phyloP scores from a whole-genome alignment of 2,329 filamentous ascomycete species.

The Geosmithia flava region DNA sequence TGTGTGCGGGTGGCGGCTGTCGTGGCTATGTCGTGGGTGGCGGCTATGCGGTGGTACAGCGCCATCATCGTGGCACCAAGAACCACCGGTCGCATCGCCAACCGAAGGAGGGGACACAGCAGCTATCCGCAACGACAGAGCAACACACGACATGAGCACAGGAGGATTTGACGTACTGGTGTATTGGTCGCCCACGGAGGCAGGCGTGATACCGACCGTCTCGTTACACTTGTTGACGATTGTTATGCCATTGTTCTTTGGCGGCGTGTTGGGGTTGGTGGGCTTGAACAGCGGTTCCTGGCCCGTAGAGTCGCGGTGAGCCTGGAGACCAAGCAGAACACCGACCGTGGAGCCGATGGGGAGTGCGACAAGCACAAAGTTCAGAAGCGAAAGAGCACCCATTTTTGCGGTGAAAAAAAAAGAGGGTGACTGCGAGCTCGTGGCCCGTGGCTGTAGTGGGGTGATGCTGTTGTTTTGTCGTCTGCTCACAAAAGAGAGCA shows the following conservation, averaged over 20 bases:
- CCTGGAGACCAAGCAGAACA: conserved; percentile 34
- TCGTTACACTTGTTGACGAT: conserved; percentile 25
- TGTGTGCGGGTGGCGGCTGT: no score
- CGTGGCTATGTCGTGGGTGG: background rate
- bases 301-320: conserved; percentile 26
- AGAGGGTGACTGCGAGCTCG: background rate
- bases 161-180: conserved; percentile 24
- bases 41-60: background rate
- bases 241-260: conserved; percentile 21
- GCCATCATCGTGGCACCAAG: background rate
- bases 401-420: conserved; percentile 1
- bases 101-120: background rate
- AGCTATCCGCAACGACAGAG: background rate
- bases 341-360: conserved; percentile 36
- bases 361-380: conserved; percentile 33
- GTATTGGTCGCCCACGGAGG: conserved; percentile 28
- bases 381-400: conserved; percentile 30
- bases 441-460: background rate
- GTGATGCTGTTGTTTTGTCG: background rate
- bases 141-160: background rate
- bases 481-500: background rate
- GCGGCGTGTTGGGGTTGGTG: conserved; percentile 7
- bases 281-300: conserved; percentile 30
- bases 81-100: background rate
- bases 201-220: conserved; percentile 30